Base-by-base conservation (phyloP, 805 yeast genomes). In the Wickerhamomyces ciferrii region DNA sequence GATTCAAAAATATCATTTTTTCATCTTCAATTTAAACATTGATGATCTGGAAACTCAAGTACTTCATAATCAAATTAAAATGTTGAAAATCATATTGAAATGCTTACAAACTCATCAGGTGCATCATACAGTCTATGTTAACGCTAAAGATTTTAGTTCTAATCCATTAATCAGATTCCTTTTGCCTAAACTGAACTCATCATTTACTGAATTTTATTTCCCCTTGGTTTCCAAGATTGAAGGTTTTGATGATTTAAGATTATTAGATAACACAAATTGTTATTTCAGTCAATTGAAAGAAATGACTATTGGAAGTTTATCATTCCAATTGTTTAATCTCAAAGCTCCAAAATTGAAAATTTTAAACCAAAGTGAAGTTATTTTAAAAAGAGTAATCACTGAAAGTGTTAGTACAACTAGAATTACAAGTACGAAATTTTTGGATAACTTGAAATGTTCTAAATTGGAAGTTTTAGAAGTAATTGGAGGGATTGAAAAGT, bases 181-280 rank as follows among this genome's bases (percentile, higher is more conserved):
- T 11, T 44, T 54, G 17, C 58, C 60, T 2, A 54, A 50, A 41
- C 37, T 39, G 43, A 54, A 55, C 18, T 53, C 58, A 3, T 3
- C 24, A 3, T 53, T 32, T 21, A 47, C 55, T 2, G 60, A 55
- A 43, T 53, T 53, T 29, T 49, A 37, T 42, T 46, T 55, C 40
- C 58, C 60, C 2, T 35, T 24, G 5, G 36, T 47, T 0, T 32
- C 36, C 2, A 20, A 40, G 18, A 54, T 55, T 24, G 48, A 49
- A 24, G 56, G 51, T 3, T 55, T 47, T 39, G 56, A 55, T 38
- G 60, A 55, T 25, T 34, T 55, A 4, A 41, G 60, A 36, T 18
- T 53, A n/a, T 21, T 55, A n/a, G 59, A 55, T 23, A 53, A 55
- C 39, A 54, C 58, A 5, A 42, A 50, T 7, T 55, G 60, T 23